These are phyloP conservation scores for Elongisporangium prolatum DNA, from an alignment of 352 stramenopile genomes.

Conservation along the genomic window DNA sequence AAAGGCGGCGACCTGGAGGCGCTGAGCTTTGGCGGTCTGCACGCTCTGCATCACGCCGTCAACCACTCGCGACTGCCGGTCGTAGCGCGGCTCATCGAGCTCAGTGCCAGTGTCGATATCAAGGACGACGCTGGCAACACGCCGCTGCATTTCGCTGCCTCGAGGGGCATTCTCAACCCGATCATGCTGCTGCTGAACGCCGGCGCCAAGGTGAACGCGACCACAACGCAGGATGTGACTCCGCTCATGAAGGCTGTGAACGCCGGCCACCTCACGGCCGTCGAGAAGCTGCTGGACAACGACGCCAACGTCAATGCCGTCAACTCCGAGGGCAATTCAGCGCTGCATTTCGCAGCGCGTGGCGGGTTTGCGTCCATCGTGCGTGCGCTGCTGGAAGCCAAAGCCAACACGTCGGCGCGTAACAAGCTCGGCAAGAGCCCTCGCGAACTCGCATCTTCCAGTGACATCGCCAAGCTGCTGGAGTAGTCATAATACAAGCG, in stretches of 20 bases:
- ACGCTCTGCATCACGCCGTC: constrained; percentile 78
- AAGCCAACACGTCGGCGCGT: constrained; percentile 29
- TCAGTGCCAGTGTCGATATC: constrained; percentile 66
- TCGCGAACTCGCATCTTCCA: constrained; percentile 57
- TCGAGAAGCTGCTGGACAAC: constrained; percentile 87
- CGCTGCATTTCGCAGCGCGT: constrained; percentile 76
- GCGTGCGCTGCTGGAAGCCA: constrained; percentile 52
- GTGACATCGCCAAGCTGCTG: constrained; percentile 61
- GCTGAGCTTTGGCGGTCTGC: constrained; percentile 73
- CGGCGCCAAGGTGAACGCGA: constrained; percentile 72
- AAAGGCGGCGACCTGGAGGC: constrained; percentile 69
- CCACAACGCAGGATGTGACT: constrained; percentile 73
- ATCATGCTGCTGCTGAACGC: constrained; percentile 70
- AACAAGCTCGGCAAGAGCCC: constrained; percentile 83
- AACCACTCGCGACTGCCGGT: constrained; percentile 71
- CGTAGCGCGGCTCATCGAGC: constrained; percentile 63
- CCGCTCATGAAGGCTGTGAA: constrained; percentile 84
- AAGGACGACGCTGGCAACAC: constrained; percentile 87
- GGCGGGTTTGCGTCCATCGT: constrained; percentile 78
- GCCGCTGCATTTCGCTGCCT: constrained; percentile 76
- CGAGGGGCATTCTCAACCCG: constrained; percentile 82
- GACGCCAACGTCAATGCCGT: constrained; percentile 57
- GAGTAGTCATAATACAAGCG: constrained; percentile 13
- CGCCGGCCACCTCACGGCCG: constrained; percentile 69
- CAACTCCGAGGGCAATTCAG: constrained; percentile 80